A percentile compares a stretch with the other conserved stretches of the same genome.
Conservation (phyloP, 345 rosid species). For the Aurinia saxatilis region DNA sequence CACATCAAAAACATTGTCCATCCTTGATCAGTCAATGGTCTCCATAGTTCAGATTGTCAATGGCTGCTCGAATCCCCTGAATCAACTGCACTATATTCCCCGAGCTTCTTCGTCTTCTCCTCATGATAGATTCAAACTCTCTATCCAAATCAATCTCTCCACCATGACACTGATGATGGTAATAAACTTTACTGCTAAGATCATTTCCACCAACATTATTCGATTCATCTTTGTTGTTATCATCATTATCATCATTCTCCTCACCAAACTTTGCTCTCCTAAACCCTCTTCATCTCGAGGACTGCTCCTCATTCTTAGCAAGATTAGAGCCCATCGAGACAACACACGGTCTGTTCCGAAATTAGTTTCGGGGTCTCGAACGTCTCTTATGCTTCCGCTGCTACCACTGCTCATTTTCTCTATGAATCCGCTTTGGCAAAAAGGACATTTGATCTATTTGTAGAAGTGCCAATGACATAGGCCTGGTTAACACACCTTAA, state of each 20-base stretch:
- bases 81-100: conserved; percentile 66
- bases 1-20: conserved; percentile 60
- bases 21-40: too few relatives aligned
- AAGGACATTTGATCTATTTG: conserved; percentile 77
- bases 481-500: conserved; percentile 54
- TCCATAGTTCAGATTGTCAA: too few relatives aligned
- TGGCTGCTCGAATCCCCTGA: conserved; percentile 74
- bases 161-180: conserved; percentile 31
- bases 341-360: conserved; percentile 68
- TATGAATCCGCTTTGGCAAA: conserved; percentile 43
- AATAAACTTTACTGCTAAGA: conserved; percentile 27
- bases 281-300: conserved; percentile 47
- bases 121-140: conserved; percentile 54
- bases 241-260: conserved; percentile 34
- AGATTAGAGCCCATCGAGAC: conserved; percentile 76
- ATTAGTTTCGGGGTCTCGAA: conserved; percentile 43
- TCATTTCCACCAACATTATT: conserved; percentile 39
- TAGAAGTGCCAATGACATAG: conserved; percentile 54
- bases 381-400: conserved; percentile 5
- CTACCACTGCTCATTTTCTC: conserved; percentile 21
- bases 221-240: conserved; percentile 16
- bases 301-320: conserved; percentile 80
- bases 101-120: conserved; percentile 66
- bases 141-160: conserved; percentile 53
- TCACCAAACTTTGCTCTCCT: conserved; percentile 49